phyloP scores from a whole-genome alignment of 805 yeast species.

The Starmerella cellae region DNA sequence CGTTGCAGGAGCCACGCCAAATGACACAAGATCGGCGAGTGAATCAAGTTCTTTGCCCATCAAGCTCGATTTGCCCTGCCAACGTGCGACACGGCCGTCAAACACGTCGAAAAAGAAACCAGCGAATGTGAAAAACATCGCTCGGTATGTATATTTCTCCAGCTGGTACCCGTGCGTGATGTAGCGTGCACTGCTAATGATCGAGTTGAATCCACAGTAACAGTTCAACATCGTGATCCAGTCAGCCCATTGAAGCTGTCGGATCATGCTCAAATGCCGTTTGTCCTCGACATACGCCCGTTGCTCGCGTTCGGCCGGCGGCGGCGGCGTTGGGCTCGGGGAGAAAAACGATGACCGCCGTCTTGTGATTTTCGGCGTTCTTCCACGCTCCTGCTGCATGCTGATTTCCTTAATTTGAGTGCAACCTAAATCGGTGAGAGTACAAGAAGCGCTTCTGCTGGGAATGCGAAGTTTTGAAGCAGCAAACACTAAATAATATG shows the following conservation, averaged over 20 bases:
- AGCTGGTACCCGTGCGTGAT: slow-evolving; percentile 55
- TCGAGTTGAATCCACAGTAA: slow-evolving; percentile 82
- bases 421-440: too few species aligned
- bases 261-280: slow-evolving; percentile 71
- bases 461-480: too few species aligned
- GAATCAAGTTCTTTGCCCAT: slow-evolving; percentile 98
- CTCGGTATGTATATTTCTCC: slow-evolving; percentile 53
- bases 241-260: slow-evolving; percentile 79
- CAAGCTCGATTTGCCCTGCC: slow-evolving; percentile 77
- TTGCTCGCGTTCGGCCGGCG: slow-evolving; percentile 38
- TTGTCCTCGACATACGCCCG: slow-evolving; percentile 67
- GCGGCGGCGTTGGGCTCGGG: slow-evolving; percentile 29
- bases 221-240: slow-evolving; percentile 90
- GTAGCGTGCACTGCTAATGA: slow-evolving; percentile 72
- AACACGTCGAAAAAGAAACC: slow-evolving; percentile 93
- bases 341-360: slow-evolving; percentile 28
- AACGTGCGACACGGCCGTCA: slow-evolving; percentile 93
- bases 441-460: too few species aligned
- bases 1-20: slow-evolving; percentile 91
- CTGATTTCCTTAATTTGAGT: too few species aligned
- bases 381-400: slow-evolving; percentile 12
- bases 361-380: slow-evolving; percentile 15
- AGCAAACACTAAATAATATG: too few species aligned
- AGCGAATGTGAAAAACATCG: slow-evolving; percentile 75
- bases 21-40: slow-evolving; percentile 84